phyloP scores from a whole-genome alignment of 805 yeast species.

The Kazachstania viticola region DNA sequence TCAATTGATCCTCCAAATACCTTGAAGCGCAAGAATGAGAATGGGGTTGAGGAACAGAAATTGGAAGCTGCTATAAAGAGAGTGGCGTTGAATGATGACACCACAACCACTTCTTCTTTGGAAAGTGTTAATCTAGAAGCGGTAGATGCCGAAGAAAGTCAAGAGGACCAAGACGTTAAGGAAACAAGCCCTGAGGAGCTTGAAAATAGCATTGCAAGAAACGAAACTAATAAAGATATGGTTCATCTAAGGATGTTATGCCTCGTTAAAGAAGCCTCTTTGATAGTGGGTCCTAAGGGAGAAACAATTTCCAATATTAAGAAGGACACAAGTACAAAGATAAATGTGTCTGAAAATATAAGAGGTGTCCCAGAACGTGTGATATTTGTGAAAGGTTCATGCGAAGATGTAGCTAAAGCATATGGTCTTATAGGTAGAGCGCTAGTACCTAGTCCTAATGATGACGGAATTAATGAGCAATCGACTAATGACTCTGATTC shows the following conservation, averaged over 20 bases:
- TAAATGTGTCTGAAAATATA: slow-evolving; percentile 63
- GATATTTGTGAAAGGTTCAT: slow-evolving; percentile 58
- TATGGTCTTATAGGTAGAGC: slow-evolving; percentile 63
- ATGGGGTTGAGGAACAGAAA: slow-evolving; percentile 27
- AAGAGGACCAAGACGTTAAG: background rate
- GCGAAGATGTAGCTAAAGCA: slow-evolving; percentile 72
- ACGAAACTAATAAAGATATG: slow-evolving; percentile 19
- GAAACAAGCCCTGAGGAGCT: slow-evolving; percentile 5
- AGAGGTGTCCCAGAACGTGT: slow-evolving; percentile 66
- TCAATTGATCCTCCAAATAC: slow-evolving; percentile 18
- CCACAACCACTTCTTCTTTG: background rate
- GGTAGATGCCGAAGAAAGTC: slow-evolving; percentile 1
- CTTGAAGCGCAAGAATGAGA: slow-evolving; percentile 62
- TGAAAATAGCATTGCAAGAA: slow-evolving; percentile 2
- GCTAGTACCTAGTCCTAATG: slow-evolving; percentile 22
- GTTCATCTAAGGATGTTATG: slow-evolving; percentile 66
- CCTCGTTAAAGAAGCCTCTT: slow-evolving; percentile 62
- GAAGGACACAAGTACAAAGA: slow-evolving; percentile 48
- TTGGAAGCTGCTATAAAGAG: slow-evolving; percentile 49
- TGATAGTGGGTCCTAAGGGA: slow-evolving; percentile 74
- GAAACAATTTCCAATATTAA: slow-evolving; percentile 56
- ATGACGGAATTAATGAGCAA: slow-evolving; percentile 30
- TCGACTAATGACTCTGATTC: background rate
- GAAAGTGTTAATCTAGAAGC: slow-evolving; percentile 34
- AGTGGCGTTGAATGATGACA: slow-evolving; percentile 55